These are phyloP conservation scores for Sherardia arvensis DNA, from an alignment of 257 asterid genomes.

Conservation along the genomic window DNA sequence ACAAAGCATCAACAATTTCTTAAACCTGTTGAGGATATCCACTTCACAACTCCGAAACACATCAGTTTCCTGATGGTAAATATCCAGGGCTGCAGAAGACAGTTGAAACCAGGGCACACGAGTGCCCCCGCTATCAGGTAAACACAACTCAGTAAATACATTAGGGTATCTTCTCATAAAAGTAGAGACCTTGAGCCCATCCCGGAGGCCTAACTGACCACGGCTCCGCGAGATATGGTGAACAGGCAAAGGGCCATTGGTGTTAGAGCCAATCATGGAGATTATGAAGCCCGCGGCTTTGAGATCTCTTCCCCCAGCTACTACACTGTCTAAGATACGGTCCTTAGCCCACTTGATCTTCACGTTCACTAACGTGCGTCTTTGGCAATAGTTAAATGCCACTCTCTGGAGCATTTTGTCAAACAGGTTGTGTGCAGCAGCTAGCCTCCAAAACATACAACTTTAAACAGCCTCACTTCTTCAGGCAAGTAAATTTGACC, in stretches of 20 bases:
- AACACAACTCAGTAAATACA: slow-evolving; percentile 54
- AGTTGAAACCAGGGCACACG: slow-evolving; percentile 74
- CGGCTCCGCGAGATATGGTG: slow-evolving; percentile 41
- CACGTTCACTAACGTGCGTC: slow-evolving; percentile 68
- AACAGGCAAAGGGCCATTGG: slow-evolving; percentile 48
- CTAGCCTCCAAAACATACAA: neutral
- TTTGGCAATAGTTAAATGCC: slow-evolving; percentile 31
- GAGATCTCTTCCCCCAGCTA: slow-evolving; percentile 42
- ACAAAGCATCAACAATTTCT: slow-evolving; percentile 71
- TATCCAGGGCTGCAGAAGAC: slow-evolving; percentile 35
- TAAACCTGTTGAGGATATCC: slow-evolving; percentile 62
- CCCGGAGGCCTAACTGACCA: slow-evolving; percentile 56
- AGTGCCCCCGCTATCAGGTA: slow-evolving; percentile 60
- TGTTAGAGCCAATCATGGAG: slow-evolving; percentile 48
- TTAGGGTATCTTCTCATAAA: slow-evolving; percentile 71
- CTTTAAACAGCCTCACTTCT: neutral
- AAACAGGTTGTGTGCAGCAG: slow-evolving; percentile 4
- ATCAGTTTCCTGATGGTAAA: slow-evolving; percentile 32
- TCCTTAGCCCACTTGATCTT: slow-evolving; percentile 85
- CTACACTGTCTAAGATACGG: slow-evolving; percentile 48
- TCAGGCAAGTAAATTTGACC: neutral
- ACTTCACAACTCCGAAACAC: slow-evolving; percentile 25
- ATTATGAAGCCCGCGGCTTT: slow-evolving; percentile 59
- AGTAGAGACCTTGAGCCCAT: slow-evolving; percentile 56
- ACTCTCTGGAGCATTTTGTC: slow-evolving; percentile 17